Evolutionary conservation across 306 rosid genomes (phyloP), one percentile per base, ranked within the genome.

Genomic region (Calophaca sinica): DNA sequence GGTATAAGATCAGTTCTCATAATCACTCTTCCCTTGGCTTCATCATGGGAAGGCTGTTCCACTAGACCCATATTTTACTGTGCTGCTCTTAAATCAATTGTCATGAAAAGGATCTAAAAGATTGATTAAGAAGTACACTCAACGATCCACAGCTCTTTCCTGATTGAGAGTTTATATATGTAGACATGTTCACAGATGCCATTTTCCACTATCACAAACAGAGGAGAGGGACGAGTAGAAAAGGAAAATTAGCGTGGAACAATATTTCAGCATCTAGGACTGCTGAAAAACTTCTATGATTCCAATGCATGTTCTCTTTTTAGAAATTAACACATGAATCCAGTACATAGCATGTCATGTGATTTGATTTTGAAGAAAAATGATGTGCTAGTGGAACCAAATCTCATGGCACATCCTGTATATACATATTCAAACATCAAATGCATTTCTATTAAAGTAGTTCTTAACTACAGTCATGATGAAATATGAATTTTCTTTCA

Each of bases 401-500:
- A 36, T 7, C 61, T 72, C 68, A 51, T 59, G 59, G 72, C 52
- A 39, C 57, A 33, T 58, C 31, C 8, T 70, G 46, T 32, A 20
- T 74, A 31, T 10, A 4, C 35, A 44, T 68, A 61, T 48, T 44
- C 65, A 62, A 68, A 55, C 48, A 46, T 62, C 64, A 41, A 53
- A 62, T 61, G 46, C 45, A 42, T 26, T 78, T 46, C 32, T 42
- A 39, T 72, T 49, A 33, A 15, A 54, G 65, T 46, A 76, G 59
- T 58, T 71, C 1, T 73, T 41, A 48, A 60, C 70, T 36, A 32
- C 62, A 15, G 29, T 80, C 58, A 62, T 75, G 78, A 75, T 74
- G 58, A 45, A 53, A 54, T 79, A 60, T 61, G 66, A 54, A n/a
- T 78, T 51, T 44, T 73, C 61, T 70, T 81, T 65, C 58, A 20